These are phyloP conservation scores for Combretum micranthum DNA, from an alignment of 345 rosid genomes.

Conservation along the genomic window DNA sequence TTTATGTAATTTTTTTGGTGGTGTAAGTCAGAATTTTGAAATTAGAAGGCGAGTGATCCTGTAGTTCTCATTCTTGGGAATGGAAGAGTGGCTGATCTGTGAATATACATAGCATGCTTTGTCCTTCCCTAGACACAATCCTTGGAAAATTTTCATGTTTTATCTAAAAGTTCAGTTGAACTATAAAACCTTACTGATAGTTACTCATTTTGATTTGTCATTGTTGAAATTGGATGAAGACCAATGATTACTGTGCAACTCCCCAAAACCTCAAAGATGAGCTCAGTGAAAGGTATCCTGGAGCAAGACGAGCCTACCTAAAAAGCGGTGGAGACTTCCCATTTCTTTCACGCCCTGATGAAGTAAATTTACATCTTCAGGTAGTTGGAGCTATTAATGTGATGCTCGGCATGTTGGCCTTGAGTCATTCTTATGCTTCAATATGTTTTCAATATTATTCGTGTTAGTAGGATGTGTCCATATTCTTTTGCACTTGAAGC, in stretches of 20 bases:
- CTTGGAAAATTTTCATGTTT: no score
- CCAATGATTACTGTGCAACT: slow-evolving; percentile 85
- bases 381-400: slow-evolving; percentile 11
- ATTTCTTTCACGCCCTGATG: slow-evolving; percentile 92
- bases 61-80: no score
- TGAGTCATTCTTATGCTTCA: background rate
- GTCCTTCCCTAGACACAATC: no score
- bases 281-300: slow-evolving; percentile 82
- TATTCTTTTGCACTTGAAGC: no score
- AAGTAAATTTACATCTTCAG: slow-evolving; percentile 97
- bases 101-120: no score
- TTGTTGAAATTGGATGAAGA: slow-evolving; percentile 34
- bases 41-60: no score
- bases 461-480: no score
- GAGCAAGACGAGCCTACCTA: slow-evolving; percentile 77
- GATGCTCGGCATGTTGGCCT: no score
- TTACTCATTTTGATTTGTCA: background rate
- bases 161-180: no score
- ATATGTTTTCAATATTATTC: background rate
- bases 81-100: no score
- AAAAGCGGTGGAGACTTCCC: slow-evolving; percentile 97
- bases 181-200: slow-evolving; percentile 4
- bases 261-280: slow-evolving; percentile 89
- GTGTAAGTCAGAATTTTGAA: no score
- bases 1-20: no score